Percentiles rank a stretch among this genome's conserved stretches.
These are phyloP conservation scores for Russula compacta DNA, from an alignment of 768 basidiomycete species.

Conservation along the genomic window DNA sequence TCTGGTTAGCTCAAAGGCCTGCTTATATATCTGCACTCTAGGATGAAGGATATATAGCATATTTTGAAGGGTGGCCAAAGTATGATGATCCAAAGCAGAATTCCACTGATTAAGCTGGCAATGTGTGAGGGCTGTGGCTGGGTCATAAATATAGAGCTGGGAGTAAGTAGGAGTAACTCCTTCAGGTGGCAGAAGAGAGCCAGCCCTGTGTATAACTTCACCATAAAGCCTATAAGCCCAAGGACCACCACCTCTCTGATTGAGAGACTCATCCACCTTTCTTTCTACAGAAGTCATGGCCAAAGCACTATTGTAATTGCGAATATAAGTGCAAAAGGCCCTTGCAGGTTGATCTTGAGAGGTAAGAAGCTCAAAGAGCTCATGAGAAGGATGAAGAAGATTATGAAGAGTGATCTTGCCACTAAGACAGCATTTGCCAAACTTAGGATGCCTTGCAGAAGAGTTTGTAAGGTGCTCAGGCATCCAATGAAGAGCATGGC, in stretches of 20 bases:
- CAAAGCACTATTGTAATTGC: background rate
- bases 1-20: too few species aligned
- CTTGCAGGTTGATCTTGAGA: too few species aligned
- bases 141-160: conserved; percentile 18
- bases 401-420: too few species aligned
- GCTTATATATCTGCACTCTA: too few species aligned
- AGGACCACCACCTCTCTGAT: background rate
- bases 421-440: too few species aligned
- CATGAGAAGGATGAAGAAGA: too few species aligned
- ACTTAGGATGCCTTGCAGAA: too few species aligned
- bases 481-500: too few species aligned
- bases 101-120: background rate
- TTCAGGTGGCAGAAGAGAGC: background rate
- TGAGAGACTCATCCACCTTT: background rate
- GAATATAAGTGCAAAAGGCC: background rate
- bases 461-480: too few species aligned
- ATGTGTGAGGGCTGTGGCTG: background rate
- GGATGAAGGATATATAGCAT: too few species aligned
- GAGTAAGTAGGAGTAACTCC: conserved; percentile 15
- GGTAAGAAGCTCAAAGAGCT: too few species aligned
- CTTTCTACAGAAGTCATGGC: background rate
- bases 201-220: background rate
- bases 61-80: background rate
- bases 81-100: background rate
- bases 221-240: background rate